Conservation (phyloP, 1,284 basidiomycete species). For the Trichosporon faecale region DNA sequence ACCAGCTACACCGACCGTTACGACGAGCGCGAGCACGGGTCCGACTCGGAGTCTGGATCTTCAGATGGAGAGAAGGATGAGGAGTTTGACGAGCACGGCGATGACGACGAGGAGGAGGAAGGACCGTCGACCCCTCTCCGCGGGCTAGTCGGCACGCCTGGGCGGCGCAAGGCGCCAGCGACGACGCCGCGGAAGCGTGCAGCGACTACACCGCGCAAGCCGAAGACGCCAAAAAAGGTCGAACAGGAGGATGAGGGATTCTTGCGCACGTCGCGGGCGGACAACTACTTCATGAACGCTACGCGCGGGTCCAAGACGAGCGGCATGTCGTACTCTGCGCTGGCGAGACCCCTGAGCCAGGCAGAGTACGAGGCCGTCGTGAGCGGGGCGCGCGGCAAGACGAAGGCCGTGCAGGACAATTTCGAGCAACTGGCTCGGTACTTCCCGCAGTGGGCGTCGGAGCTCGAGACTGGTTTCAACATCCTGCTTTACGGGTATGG, state of each 20-base stretch:
- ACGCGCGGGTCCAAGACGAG: constrained; percentile 67
- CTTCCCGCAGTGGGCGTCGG: constrained; percentile 59
- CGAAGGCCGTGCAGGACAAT: constrained; percentile 28
- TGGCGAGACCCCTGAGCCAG: constrained; percentile 60
- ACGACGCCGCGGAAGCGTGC: constrained; percentile 16
- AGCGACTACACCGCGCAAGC: constrained; percentile 28
- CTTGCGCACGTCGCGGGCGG: constrained; percentile 58
- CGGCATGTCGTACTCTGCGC: constrained; percentile 68
- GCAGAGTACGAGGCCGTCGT: constrained; percentile 41
- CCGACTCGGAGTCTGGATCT: constrained; percentile 28
- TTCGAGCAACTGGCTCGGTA: constrained; percentile 19
- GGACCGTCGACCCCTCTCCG: constrained; percentile 14
- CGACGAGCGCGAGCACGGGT: constrained; percentile 17
- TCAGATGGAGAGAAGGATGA: constrained; percentile 29
- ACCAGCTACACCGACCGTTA: constrained; percentile 38
- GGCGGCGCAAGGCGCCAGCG: constrained; percentile 30
- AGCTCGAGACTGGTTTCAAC: constrained; percentile 78
- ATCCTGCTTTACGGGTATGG: constrained; percentile 81
- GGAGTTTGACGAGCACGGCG: constrained; percentile 30
- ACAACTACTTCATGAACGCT: constrained; percentile 70
- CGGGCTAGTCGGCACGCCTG: constrained; percentile 28
- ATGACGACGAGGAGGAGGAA: constrained; percentile 29
- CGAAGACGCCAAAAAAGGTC: constrained; percentile 13
- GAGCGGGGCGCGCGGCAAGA: not conserved
- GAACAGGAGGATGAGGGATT: constrained; percentile 40